A percentile compares a stretch with the other conserved stretches of the same genome.
These are phyloP conservation scores for Malus sylvestris DNA, from an alignment of 306 rosid species.

Conservation along the genomic window DNA sequence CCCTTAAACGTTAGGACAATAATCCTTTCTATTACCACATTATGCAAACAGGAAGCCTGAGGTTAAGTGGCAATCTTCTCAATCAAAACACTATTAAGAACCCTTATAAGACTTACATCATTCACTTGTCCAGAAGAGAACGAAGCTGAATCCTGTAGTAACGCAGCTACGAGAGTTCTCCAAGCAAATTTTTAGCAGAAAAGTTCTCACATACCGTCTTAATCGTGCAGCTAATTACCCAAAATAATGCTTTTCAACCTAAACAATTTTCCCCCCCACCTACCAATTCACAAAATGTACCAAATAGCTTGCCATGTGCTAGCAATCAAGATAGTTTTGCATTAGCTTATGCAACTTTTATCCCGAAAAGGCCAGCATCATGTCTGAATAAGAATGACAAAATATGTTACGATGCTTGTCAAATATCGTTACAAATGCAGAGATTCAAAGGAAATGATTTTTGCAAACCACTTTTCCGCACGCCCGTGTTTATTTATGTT, in stretches of 20 bases:
- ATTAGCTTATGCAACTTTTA: neutral
- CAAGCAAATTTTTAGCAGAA: neutral
- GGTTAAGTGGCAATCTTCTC: neutral
- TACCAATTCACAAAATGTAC: neutral
- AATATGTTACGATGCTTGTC: neutral
- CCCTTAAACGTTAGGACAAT: neutral
- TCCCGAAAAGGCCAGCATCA: too few relatives aligned
- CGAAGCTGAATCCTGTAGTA: neutral
- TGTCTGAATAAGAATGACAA: neutral
- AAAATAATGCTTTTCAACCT: too few relatives aligned
- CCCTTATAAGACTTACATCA: neutral
- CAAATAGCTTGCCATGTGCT: neutral
- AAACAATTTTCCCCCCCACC: too few relatives aligned
- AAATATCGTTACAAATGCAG: too few relatives aligned
- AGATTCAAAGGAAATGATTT: too few relatives aligned
- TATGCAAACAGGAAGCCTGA: neutral
- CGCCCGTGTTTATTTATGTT: too few relatives aligned
- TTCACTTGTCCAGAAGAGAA: neutral
- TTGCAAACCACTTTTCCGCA: too few relatives aligned
- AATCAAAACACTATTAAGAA: neutral
- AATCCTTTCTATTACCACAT: neutral
- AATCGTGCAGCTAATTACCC: neutral
- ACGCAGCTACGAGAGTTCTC: neutral
- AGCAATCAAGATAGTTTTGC: neutral
- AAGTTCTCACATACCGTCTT: neutral